Conservation (phyloP, 495 filamentous ascomycete genomes). For the Podospora anserina region DNA sequence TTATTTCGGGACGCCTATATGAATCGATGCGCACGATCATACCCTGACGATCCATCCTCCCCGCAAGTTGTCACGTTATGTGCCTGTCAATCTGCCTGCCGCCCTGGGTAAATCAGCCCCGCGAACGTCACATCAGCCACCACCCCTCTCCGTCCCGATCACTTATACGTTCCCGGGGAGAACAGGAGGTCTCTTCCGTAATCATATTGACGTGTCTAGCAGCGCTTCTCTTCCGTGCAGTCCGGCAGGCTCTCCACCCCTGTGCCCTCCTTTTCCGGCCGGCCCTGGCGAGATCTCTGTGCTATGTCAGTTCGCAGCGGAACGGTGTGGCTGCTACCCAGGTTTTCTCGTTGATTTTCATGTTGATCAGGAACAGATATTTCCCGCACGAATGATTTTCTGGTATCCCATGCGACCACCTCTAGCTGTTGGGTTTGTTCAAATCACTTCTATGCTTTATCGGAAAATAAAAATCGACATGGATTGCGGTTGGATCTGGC, state of each 20-base stretch:
- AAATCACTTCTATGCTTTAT: no score
- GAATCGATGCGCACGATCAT: neutral
- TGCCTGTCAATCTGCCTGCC: conserved; percentile 6
- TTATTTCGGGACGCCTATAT: neutral
- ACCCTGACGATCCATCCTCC: neutral
- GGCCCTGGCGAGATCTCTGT: neutral
- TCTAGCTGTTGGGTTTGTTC: no score
- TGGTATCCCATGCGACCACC: no score
- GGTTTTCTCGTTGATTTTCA: neutral
- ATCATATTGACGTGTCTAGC: neutral
- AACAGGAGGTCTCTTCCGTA: conserved; percentile 1
- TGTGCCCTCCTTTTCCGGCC: neutral
- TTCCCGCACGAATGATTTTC: neutral
- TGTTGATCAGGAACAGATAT: conserved; percentile 1
- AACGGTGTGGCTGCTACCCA: neutral
- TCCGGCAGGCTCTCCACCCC: neutral
- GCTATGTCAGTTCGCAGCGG: neutral
- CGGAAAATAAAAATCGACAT: no score
- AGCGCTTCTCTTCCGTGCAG: neutral
- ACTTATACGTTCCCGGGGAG: neutral
- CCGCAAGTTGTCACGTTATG: neutral
- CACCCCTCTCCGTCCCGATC: neutral
- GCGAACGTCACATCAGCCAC: neutral
- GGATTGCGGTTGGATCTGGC: no score
- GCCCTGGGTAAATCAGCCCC: conserved; percentile 8